phyloP scores from a whole-genome alignment of 2,329 filamentous ascomycete genomes.

The Nectriaceae sp. region DNA sequence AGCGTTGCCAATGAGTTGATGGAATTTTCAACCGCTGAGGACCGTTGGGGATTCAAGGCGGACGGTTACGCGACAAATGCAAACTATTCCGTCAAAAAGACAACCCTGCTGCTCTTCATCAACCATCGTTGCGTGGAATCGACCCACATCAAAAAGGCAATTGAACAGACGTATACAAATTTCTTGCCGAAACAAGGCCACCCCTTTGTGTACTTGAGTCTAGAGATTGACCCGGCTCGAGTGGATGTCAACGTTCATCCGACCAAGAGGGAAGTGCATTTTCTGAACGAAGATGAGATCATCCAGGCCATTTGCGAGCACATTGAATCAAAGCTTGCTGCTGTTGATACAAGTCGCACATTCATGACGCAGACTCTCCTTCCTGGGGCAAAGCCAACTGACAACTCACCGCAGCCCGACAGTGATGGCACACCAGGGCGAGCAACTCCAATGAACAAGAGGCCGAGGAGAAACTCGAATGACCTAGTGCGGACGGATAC shows the following conservation, averaged over 20 bases:
- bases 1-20: conserved; percentile 86
- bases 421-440: conserved; percentile 32
- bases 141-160: conserved; percentile 78
- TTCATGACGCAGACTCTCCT: conserved; percentile 94
- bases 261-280: conserved; percentile 95
- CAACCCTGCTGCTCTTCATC: conserved; percentile 87
- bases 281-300: conserved; percentile 96
- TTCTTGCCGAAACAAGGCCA: conserved; percentile 94
- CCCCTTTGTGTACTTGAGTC: conserved; percentile 88
- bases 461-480: conserved; percentile 54
- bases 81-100: conserved; percentile 92
- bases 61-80: conserved; percentile 85
- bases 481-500: conserved; percentile 90
- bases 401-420: conserved; percentile 28
- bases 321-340: conserved; percentile 75
- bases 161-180: conserved; percentile 85
- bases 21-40: conserved; percentile 69
- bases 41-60: conserved; percentile 81
- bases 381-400: conserved; percentile 55
- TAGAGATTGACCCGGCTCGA: conserved; percentile 88
- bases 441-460: conserved; percentile 40
- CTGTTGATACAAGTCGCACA: conserved; percentile 89
- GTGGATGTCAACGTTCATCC: conserved; percentile 98
- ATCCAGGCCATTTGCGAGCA: conserved; percentile 81
- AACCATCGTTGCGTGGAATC: conserved; percentile 96